Conservation (phyloP, 2,329 filamentous ascomycete genomes). For the Venturiaceae sp. region DNA sequence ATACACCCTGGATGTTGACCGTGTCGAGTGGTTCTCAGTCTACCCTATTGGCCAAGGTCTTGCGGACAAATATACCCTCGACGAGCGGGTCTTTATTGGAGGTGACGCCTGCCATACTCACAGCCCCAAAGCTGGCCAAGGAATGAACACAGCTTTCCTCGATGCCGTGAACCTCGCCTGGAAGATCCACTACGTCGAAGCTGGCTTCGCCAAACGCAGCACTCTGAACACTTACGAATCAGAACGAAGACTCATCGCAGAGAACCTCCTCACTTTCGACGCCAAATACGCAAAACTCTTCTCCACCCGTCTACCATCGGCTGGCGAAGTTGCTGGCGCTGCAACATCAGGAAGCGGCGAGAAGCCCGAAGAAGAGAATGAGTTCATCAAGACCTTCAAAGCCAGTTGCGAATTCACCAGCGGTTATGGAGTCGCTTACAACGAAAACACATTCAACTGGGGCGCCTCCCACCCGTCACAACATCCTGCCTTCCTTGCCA, state of each 20-base stretch:
- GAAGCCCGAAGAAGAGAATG: slow-evolving; percentile 49
- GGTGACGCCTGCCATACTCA: slow-evolving; percentile 57
- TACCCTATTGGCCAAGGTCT: slow-evolving; percentile 59
- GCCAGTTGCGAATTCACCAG: slow-evolving; percentile 86
- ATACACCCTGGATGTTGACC: slow-evolving; percentile 53
- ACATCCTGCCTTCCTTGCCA: slow-evolving; percentile 54
- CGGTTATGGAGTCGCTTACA: slow-evolving; percentile 82
- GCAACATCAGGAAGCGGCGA: slow-evolving; percentile 19
- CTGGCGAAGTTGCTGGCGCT: slow-evolving; percentile 57
- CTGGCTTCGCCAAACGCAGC: slow-evolving; percentile 64
- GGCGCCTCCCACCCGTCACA: slow-evolving; percentile 60
- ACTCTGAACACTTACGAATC: slow-evolving; percentile 72
- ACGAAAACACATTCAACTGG: slow-evolving; percentile 78
- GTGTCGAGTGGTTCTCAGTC: slow-evolving; percentile 56
- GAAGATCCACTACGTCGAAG: slow-evolving; percentile 90
- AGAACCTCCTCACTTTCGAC: slow-evolving; percentile 78
- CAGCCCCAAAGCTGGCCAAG: slow-evolving; percentile 54
- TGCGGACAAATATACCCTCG: slow-evolving; percentile 53
- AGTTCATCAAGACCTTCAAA: slow-evolving; percentile 86
- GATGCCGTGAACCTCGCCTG: slow-evolving; percentile 80
- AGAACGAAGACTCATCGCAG: slow-evolving; percentile 76
- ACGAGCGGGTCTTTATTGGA: slow-evolving; percentile 57
- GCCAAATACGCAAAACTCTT: slow-evolving; percentile 85
- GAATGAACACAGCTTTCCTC: slow-evolving; percentile 52
- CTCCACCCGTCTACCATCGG: slow-evolving; percentile 65